Evolutionary conservation across 306 rosid genomes (phyloP), one percentile per base, ranked within the genome.

Genomic region (Ceratonia siliqua): DNA sequence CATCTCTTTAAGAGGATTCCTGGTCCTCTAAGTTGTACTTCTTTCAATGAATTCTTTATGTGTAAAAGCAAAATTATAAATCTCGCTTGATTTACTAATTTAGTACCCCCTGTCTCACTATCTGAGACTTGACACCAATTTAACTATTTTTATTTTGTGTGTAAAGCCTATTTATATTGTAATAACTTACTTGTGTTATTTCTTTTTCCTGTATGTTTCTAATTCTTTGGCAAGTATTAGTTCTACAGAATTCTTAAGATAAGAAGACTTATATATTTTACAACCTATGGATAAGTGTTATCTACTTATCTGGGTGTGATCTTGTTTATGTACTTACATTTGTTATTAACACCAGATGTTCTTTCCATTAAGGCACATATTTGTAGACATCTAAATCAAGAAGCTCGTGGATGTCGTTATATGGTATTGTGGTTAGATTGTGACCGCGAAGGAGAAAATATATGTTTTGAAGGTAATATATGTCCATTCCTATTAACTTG

Each of bases 401-500:
- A 91, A 89, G 94, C 98, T 39, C 97, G 94, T 66, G 96, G 92
- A 33, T 94, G 88, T 82, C 86, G 70, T 80, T 70, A 83, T 86
- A 74, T 94, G 90, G 97, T 94, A 38, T 77, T 94, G 72, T 94
- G 98, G 98, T 80, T 94, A 85, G 98, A 94, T 81, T 91, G 98
- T 80, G 98, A 94, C 42, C 96, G 98, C 43, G 98, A 94, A 85
- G 98, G 98, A 74, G 98, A 94, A 85, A 94, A 91, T 77, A 91
- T 94, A 78, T 94, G 98, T 78, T 94, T 94, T 74, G 98, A 94
- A 86, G 98, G 98, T 94, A 84, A 68, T 39, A 35, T 55, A 66
- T 13, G 33, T 18, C 43, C 53, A 48, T 68, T 59, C 41, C 45
- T 68, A 18, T 76, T 66, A 32, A 73, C 42, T 21, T 61, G 45